phyloP scores from a whole-genome alignment of 441 rosid genomes.

The Viola pubescens region DNA sequence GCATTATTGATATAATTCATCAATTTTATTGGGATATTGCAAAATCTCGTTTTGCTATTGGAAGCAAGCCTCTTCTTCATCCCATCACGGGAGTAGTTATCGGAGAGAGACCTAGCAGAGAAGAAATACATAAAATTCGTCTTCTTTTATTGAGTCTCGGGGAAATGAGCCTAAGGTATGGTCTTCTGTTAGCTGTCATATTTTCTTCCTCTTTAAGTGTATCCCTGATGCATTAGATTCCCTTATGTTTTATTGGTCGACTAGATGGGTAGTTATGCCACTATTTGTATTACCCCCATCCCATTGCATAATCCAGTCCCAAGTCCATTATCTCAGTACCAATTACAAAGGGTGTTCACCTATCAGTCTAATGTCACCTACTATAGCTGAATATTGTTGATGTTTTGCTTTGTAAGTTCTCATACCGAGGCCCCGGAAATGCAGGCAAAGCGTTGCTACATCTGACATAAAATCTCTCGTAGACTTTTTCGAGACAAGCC shows the following conservation, averaged over 20 bases:
- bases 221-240: too few species aligned
- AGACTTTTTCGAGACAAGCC: slow-evolving; percentile 86
- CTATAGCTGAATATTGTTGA: neutral
- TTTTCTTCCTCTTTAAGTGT: neutral
- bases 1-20: slow-evolving; percentile 70
- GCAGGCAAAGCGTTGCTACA: slow-evolving; percentile 70
- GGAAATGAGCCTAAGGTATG: slow-evolving; percentile 97
- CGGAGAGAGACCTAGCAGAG: slow-evolving; percentile 80
- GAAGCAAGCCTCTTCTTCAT: slow-evolving; percentile 80
- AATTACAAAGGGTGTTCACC: neutral
- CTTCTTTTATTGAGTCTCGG: slow-evolving; percentile 94
- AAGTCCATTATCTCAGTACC: too few species aligned
- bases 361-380: neutral
- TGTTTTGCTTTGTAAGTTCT: slow-evolving; percentile 5
- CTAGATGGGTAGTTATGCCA: too few species aligned
- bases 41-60: slow-evolving; percentile 56
- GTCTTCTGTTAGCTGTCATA: slow-evolving; percentile 4
- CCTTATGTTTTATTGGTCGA: too few species aligned
- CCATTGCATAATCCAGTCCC: too few species aligned
- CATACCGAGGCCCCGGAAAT: slow-evolving; percentile 16
- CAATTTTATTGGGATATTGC: slow-evolving; percentile 86
- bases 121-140: slow-evolving; percentile 92
- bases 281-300: too few species aligned
- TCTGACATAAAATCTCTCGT: slow-evolving; percentile 72
- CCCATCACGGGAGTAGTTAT: slow-evolving; percentile 50